A percentile compares a stretch with the other conserved stretches of the same genome.
Evolutionary conservation across 176 grass and related monocot genomes (phyloP).

Genomic region (Musa troglodytarum): DNA sequence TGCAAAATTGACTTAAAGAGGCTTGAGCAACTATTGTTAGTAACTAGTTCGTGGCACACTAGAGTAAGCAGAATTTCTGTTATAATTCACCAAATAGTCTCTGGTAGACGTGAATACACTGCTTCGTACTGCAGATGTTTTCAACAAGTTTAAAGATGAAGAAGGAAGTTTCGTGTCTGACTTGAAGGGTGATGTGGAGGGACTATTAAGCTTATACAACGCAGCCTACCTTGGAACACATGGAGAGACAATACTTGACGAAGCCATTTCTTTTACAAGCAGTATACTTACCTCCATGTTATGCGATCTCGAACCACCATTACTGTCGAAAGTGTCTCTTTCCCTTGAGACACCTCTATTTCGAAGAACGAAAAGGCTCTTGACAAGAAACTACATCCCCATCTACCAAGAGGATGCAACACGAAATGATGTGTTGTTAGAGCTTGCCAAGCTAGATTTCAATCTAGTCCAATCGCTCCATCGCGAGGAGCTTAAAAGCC

Average conservation of each 20-base stretch:
- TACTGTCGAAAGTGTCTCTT: background rate
- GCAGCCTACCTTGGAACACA: background rate
- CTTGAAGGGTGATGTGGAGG: background rate
- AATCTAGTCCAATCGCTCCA: too few species aligned
- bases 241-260: conserved; percentile 9
- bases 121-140: too few species aligned
- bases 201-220: background rate
- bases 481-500: too few species aligned
- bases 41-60: background rate
- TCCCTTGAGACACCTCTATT: conserved; percentile 10
- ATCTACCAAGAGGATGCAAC: conserved; percentile 8
- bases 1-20: too few species aligned
- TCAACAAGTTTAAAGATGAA: too few species aligned
- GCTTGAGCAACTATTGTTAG: too few species aligned
- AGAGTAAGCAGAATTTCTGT: background rate
- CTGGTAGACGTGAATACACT: too few species aligned
- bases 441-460: conserved; percentile 33
- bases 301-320: background rate
- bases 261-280: background rate
- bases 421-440: background rate
- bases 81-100: background rate
- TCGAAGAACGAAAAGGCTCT: conserved; percentile 17
- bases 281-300: background rate
- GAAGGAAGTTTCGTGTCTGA: background rate
- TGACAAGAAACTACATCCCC: conserved; percentile 24